Conservation (phyloP, 2,329 filamentous ascomycete genomes). For the Penicillium sp. region DNA sequence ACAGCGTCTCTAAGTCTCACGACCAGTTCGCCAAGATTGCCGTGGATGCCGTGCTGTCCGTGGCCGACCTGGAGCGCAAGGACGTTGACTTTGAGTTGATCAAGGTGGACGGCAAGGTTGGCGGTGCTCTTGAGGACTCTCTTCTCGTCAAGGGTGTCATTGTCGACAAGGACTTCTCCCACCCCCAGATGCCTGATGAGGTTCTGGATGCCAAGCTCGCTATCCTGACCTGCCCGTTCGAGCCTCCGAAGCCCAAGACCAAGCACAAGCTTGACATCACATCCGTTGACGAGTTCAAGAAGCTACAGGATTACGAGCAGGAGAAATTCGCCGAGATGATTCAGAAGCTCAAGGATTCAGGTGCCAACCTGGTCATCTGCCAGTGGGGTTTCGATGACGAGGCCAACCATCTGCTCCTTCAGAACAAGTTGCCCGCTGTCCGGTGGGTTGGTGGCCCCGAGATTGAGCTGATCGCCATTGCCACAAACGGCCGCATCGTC, state of each 20-base stretch:
- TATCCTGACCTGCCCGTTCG: slow-evolving; percentile 96
- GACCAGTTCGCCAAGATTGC: slow-evolving; percentile 98
- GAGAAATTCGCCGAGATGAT: slow-evolving; percentile 99
- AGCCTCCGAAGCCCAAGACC: slow-evolving; percentile 98
- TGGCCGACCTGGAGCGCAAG: slow-evolving; percentile 92
- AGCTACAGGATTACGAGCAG: slow-evolving; percentile 91
- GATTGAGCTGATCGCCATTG: slow-evolving; percentile 97
- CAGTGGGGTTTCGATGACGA: slow-evolving; percentile 99
- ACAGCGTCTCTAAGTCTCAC: slow-evolving; percentile 87
- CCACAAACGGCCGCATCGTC: slow-evolving; percentile 96
- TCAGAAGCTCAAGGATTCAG: slow-evolving; percentile 93
- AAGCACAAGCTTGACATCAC: slow-evolving; percentile 99
- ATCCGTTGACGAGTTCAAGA: slow-evolving; percentile 96
- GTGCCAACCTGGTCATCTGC: slow-evolving; percentile 96
- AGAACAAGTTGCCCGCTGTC: slow-evolving; percentile 93
- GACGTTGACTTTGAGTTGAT: slow-evolving; percentile 99
- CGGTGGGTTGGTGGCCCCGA: slow-evolving; percentile 98
- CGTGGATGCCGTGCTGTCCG: slow-evolving; percentile 93
- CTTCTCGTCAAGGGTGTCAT: slow-evolving; percentile 97
- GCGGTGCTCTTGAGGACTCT: slow-evolving; percentile 89
- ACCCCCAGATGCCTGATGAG: slow-evolving; percentile 97
- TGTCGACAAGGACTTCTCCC: slow-evolving; percentile 99
- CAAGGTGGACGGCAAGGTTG: slow-evolving; percentile 98
- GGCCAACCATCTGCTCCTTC: slow-evolving; percentile 93
- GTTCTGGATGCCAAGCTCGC: slow-evolving; percentile 95